A percentile compares a stretch with the other conserved stretches of the same genome.
Evolutionary conservation across 106 monocot genomes (phyloP).

Genomic region (Dendrobium catenatum): DNA sequence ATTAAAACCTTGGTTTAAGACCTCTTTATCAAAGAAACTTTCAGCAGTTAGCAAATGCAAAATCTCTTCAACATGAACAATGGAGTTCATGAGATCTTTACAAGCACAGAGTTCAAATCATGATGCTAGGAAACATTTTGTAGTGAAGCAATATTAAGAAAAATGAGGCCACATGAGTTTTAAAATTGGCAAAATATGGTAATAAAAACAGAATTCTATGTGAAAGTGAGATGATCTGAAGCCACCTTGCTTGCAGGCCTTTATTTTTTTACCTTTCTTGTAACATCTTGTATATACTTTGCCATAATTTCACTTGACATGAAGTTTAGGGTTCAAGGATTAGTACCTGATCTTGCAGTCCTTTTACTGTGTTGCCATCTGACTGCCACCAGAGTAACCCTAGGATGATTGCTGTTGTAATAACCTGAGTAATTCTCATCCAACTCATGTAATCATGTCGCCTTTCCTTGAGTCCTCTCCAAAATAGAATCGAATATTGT

Average conservation of each 20-base stretch:
- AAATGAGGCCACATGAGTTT: not conserved
- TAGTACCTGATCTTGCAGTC: conserved; percentile 79
- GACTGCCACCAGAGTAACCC: conserved; percentile 95
- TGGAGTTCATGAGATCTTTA: not conserved
- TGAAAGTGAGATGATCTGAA: not conserved
- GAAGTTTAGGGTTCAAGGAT: not conserved
- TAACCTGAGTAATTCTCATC: conserved; percentile 86
- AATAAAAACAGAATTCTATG: not conserved
- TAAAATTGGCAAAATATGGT: not conserved
- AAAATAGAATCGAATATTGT: conserved; percentile 64
- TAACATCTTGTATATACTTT: not conserved
- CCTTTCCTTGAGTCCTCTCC: conserved; percentile 79
- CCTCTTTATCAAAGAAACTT: conserved; percentile 2
- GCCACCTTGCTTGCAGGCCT: not conserved
- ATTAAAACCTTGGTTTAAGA: not conserved
- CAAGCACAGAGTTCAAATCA: not conserved
- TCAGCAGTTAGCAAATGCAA: not conserved
- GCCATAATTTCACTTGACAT: not conserved
- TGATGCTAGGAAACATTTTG: not conserved
- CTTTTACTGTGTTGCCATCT: conserved; percentile 43
- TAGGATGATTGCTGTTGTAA: conserved; percentile 73
- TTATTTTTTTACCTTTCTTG: not conserved
- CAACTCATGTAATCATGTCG: conserved; percentile 83
- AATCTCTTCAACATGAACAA: not conserved
- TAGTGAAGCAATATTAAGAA: not conserved